phyloP scores from a whole-genome alignment of 768 basidiomycete species.

The Mycena capillaripes region DNA sequence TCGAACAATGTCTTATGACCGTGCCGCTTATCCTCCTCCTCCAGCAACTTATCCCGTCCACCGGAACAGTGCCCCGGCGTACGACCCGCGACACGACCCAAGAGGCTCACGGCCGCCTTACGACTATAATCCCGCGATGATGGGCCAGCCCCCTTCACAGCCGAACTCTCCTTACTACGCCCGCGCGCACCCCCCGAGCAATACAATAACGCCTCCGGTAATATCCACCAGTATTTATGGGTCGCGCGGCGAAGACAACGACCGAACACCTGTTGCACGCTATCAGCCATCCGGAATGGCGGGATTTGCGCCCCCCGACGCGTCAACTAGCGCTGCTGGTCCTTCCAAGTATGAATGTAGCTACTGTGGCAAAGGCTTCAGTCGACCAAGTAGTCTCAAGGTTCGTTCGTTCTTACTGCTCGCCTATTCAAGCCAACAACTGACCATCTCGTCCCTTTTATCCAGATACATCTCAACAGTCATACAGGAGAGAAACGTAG shows the following conservation, averaged over 20 bases:
- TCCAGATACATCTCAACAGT: conserved; percentile 85
- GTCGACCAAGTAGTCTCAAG: conserved; percentile 86
- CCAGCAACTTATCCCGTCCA: conserved; percentile 9
- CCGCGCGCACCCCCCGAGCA: conserved; percentile 15
- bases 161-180: conserved; percentile 22
- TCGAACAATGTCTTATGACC: conserved; percentile 35
- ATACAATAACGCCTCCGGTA: conserved; percentile 18
- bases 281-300: conserved; percentile 34
- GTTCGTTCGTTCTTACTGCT: conserved; percentile 50
- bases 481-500: conserved; percentile 90
- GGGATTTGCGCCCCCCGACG: conserved; percentile 31
- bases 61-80: conserved; percentile 1
- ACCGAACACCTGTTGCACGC: conserved; percentile 52
- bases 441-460: conserved; percentile 13
- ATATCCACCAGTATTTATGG: conserved; percentile 25
- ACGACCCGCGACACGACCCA: conserved; percentile 29
- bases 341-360: conserved; percentile 78
- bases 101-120: conserved; percentile 14
- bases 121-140: conserved; percentile 11
- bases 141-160: conserved; percentile 17
- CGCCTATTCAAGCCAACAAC: conserved; percentile 25
- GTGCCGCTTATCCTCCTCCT: conserved; percentile 16
- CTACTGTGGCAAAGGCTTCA: conserved; percentile 88
- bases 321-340: conserved; percentile 28
- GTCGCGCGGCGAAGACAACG: conserved; percentile 49